Conservation (phyloP, 805 yeast species). For the Barnettozyma siamensis region DNA sequence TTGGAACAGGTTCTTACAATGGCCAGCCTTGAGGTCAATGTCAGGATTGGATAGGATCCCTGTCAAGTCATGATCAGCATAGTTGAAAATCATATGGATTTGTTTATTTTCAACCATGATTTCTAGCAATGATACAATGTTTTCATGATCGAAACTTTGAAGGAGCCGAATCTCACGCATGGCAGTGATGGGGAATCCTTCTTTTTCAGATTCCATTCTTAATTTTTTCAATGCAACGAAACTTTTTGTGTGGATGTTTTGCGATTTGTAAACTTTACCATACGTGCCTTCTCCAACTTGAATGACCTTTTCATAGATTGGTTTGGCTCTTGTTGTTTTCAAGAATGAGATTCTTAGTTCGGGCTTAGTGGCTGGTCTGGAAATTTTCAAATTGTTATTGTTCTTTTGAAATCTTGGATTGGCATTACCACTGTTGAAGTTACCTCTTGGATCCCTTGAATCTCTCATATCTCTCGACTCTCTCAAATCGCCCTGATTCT, state of each 20-base stretch:
- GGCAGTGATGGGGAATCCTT: constrained; percentile 95
- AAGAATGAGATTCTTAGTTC: constrained; percentile 15
- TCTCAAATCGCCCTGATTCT: neutral
- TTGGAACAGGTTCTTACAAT: constrained; percentile 58
- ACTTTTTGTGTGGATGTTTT: constrained; percentile 58
- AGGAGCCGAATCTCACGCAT: constrained; percentile 83
- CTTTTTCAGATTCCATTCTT: constrained; percentile 80
- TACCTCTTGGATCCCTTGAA: neutral
- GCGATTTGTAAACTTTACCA: constrained; percentile 91
- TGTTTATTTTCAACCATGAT: constrained; percentile 77
- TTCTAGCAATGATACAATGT: constrained; percentile 76
- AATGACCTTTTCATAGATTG: constrained; percentile 56
- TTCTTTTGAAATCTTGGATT: neutral
- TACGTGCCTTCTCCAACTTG: constrained; percentile 99
- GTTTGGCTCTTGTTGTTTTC: constrained; percentile 20
- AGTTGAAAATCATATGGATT: constrained; percentile 87
- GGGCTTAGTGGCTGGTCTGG: neutral
- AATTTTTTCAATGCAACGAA: constrained; percentile 83
- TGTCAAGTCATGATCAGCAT: constrained; percentile 88
- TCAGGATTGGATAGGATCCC: constrained; percentile 79
- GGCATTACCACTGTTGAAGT: neutral
- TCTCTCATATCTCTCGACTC: neutral
- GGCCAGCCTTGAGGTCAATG: constrained; percentile 53
- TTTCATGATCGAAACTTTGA: constrained; percentile 76
- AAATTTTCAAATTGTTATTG: neutral